These are phyloP conservation scores for Solanum dulcamara DNA, from an alignment of 257 asterid species.

Conservation along the genomic window DNA sequence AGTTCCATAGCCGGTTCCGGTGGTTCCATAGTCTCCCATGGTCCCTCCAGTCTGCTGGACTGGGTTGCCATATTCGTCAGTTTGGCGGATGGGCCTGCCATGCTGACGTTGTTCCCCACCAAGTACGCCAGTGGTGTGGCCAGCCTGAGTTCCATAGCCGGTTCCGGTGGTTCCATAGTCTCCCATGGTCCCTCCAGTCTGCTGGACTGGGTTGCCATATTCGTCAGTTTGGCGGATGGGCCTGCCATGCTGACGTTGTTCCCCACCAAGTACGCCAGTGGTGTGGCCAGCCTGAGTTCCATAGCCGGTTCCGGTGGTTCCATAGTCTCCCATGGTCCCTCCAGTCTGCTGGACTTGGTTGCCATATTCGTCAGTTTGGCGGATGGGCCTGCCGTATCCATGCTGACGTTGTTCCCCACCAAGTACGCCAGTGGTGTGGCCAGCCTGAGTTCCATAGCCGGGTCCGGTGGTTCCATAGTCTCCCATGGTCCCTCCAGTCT, in stretches of 20 bases:
- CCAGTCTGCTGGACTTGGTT: constrained; percentile 18
- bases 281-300: neutral
- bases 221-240: constrained; percentile 28
- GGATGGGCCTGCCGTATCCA: constrained; percentile 36
- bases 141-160: neutral
- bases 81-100: constrained; percentile 30
- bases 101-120: constrained; percentile 8
- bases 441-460: neutral
- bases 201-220: constrained; percentile 18
- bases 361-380: constrained; percentile 19
- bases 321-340: constrained; percentile 18
- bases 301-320: constrained; percentile 8
- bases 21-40: constrained; percentile 20
- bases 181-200: constrained; percentile 16
- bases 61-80: constrained; percentile 24
- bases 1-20: constrained; percentile 2
- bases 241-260: constrained; percentile 16
- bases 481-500: constrained; percentile 16
- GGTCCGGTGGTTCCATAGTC: constrained; percentile 17
- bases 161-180: constrained; percentile 18
- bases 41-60: constrained; percentile 12
- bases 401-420: constrained; percentile 8
- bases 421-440: neutral
- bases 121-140: neutral
- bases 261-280: constrained; percentile 5